A percentile compares a stretch with the other conserved stretches of the same genome.
phyloP scores from a whole-genome alignment of 2,329 filamentous ascomycete species.

The Penicillium crustosum region DNA sequence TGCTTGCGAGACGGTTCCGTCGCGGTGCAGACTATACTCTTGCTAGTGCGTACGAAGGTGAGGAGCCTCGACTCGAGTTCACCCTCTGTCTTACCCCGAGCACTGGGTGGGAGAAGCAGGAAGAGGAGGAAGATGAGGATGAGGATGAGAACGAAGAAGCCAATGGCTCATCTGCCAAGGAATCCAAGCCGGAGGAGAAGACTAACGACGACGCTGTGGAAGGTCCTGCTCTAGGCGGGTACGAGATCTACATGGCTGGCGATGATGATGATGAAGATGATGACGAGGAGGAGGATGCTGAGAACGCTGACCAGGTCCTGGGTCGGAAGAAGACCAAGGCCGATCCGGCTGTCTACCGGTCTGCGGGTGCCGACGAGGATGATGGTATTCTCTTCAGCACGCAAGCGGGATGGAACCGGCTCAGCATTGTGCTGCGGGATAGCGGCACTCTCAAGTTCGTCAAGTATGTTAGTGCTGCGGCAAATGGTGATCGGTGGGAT shows the following conservation, averaged over 20 bases:
- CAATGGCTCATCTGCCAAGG: slow-evolving; percentile 21
- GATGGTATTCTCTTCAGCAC: slow-evolving; percentile 70
- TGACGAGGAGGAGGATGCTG: slow-evolving; percentile 43
- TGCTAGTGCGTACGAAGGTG: slow-evolving; percentile 74
- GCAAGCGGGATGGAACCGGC: slow-evolving; percentile 78
- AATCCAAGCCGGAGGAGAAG: slow-evolving; percentile 38
- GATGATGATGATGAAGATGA: slow-evolving; percentile 69
- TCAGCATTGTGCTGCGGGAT: slow-evolving; percentile 87
- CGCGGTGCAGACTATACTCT: slow-evolving; percentile 88
- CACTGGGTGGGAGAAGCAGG: slow-evolving; percentile 76
- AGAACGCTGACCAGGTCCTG: slow-evolving; percentile 34
- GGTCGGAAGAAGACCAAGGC: slow-evolving; percentile 38
- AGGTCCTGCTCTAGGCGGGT: slow-evolving; percentile 49
- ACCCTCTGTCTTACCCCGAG: slow-evolving; percentile 85
- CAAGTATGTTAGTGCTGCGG: slow-evolving; percentile 85
- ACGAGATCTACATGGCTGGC: slow-evolving; percentile 85
- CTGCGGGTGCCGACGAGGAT: slow-evolving; percentile 66
- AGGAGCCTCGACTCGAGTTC: slow-evolving; percentile 76
- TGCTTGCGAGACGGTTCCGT: slow-evolving; percentile 84
- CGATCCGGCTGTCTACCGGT: slow-evolving; percentile 86
- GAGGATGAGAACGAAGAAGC: slow-evolving; percentile 36
- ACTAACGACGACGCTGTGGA: slow-evolving; percentile 28
- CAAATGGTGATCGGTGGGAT: slow-evolving; percentile 90
- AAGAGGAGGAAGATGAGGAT: slow-evolving; percentile 54
- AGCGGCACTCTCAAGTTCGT: slow-evolving; percentile 86